Conservation (phyloP, 352 stramenopile species). For the Pythium coloratum region DNA sequence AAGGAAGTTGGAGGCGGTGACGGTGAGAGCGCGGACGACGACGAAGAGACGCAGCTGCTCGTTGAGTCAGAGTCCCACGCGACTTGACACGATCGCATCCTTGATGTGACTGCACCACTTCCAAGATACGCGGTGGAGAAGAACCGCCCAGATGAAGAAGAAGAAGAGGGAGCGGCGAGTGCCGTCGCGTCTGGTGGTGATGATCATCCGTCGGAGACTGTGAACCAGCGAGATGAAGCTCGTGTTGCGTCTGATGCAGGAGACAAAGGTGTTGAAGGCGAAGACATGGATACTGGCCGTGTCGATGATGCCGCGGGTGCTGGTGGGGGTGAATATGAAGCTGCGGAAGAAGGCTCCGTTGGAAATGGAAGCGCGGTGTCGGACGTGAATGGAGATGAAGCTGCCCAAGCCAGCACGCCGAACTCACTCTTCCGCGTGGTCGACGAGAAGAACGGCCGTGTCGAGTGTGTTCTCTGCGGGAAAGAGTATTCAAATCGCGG, state of each 20-base stretch:
- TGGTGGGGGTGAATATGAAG: neutral
- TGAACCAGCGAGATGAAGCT: neutral
- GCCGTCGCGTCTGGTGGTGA: neutral
- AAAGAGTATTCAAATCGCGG: conserved; percentile 5
- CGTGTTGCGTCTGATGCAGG: neutral
- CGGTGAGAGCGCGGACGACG: conserved; percentile 4
- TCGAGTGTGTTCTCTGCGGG: conserved; percentile 18
- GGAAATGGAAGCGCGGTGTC: neutral
- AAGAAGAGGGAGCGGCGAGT: neutral
- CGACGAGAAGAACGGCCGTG: neutral
- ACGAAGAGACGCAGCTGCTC: conserved; percentile 22
- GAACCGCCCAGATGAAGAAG: neutral
- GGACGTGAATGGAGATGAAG: conserved; percentile 1
- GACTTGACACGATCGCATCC: conserved; percentile 4
- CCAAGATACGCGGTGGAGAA: conserved; percentile 7
- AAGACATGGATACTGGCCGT: neutral
- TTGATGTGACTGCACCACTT: neutral
- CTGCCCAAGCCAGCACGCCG: neutral
- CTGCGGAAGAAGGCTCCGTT: neutral
- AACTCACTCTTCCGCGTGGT: conserved; percentile 7
- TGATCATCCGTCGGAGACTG: neutral
- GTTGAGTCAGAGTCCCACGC: neutral
- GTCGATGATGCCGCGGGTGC: neutral
- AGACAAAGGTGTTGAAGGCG: neutral
- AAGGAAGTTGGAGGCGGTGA: neutral